phyloP scores from a whole-genome alignment of 805 yeast genomes.

The Candida nemodendra region DNA sequence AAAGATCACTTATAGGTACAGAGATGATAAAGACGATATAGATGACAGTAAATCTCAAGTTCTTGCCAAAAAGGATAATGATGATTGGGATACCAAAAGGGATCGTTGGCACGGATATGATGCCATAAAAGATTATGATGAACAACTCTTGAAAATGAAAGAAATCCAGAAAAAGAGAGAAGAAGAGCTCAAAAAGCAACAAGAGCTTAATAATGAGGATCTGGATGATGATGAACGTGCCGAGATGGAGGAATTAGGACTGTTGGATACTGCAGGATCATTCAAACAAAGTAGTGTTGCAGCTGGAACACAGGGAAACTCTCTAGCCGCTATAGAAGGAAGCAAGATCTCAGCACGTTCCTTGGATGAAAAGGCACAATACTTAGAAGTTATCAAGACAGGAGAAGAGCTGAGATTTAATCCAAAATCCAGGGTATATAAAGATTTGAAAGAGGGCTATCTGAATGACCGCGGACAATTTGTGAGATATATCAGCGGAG shows the following conservation, averaged over 20 bases:
- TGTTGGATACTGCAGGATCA: slow-evolving; percentile 20
- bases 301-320: slow-evolving; percentile 4
- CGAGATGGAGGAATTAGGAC: slow-evolving; percentile 42
- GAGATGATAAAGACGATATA: slow-evolving; percentile 26
- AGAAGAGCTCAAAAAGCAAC: slow-evolving; percentile 26
- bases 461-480: slow-evolving; percentile 43
- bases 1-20: slow-evolving; percentile 36
- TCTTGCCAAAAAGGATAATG: slow-evolving; percentile 26
- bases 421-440: slow-evolving; percentile 48
- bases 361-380: slow-evolving; percentile 74
- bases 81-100: slow-evolving; percentile 66
- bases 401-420: slow-evolving; percentile 47
- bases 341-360: slow-evolving; percentile 52
- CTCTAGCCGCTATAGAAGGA: slow-evolving; percentile 16
- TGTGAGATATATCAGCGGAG: slow-evolving; percentile 54
- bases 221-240: slow-evolving; percentile 44
- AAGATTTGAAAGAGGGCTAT: slow-evolving; percentile 33
- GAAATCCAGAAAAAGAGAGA: slow-evolving; percentile 43
- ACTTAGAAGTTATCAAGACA: slow-evolving; percentile 50
- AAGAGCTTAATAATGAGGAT: slow-evolving; percentile 7
- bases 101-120: slow-evolving; percentile 85
- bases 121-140: slow-evolving; percentile 53
- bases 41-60: slow-evolving; percentile 8
- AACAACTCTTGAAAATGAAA: slow-evolving; percentile 48
- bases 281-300: slow-evolving; percentile 19